Percentiles rank a stretch among this genome's conserved stretches.
These are phyloP conservation scores for Trifolium pratense DNA, from an alignment of 306 rosid genomes.

Conservation along the genomic window DNA sequence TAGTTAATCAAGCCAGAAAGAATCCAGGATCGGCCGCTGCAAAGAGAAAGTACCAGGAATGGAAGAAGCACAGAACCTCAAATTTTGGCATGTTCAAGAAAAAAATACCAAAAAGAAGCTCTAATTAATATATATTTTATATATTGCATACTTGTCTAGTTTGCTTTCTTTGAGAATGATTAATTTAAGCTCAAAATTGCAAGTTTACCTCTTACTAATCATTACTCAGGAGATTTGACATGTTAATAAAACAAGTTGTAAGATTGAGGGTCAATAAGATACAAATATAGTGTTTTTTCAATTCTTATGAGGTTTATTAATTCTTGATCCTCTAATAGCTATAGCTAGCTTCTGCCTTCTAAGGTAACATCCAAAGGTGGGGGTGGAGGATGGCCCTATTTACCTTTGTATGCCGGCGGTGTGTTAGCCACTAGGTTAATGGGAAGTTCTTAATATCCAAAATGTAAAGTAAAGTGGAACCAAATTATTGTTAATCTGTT, in stretches of 20 bases:
- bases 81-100: too few relatives aligned
- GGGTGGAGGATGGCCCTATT: constrained; percentile 52
- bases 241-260: constrained; percentile 30
- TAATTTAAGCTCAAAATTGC: constrained; percentile 23
- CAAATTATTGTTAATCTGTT: constrained; percentile 33
- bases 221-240: constrained; percentile 17
- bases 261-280: constrained; percentile 31
- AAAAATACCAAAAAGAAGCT: too few relatives aligned
- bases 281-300: constrained; percentile 28
- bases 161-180: constrained; percentile 27
- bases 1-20: too few relatives aligned
- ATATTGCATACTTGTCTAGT: constrained; percentile 22
- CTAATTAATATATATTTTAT: too few relatives aligned
- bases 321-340: constrained; percentile 29
- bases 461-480: constrained; percentile 13
- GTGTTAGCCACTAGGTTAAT: constrained; percentile 62
- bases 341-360: constrained; percentile 45
- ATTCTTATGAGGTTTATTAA: too few relatives aligned
- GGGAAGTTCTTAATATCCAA: constrained; percentile 28
- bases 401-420: constrained; percentile 67
- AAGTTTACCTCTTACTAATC: constrained; percentile 11
- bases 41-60: too few relatives aligned
- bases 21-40: too few relatives aligned
- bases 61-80: too few relatives aligned
- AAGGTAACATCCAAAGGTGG: constrained; percentile 40